A percentile compares a stretch with the other conserved stretches of the same genome.
Conservation (phyloP, 345 rosid species). For the Linum usitatissimum region DNA sequence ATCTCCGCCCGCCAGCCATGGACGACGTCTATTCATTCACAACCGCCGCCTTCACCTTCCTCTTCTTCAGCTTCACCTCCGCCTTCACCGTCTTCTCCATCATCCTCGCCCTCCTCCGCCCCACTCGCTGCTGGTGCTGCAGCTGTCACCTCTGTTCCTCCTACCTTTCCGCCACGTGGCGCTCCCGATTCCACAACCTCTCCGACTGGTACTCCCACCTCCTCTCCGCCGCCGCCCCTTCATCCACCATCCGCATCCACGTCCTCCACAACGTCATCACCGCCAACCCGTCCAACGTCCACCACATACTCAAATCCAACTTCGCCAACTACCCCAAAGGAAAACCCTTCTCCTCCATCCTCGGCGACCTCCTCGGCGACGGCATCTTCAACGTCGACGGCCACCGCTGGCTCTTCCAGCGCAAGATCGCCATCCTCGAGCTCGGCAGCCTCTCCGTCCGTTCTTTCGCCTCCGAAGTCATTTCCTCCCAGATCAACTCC, state of each 20-base stretch:
- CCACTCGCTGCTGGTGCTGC: conserved; percentile 22
- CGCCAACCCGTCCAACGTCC: conserved; percentile 29
- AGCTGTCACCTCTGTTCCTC: conserved; percentile 26
- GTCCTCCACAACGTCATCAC: conserved; percentile 31
- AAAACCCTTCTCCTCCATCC: conserved; percentile 27
- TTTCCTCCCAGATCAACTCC: conserved; percentile 26
- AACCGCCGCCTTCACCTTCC: neutral
- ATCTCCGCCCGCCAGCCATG: neutral
- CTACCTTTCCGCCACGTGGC: conserved; percentile 31
- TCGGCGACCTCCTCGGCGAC: conserved; percentile 38
- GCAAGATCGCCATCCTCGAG: conserved; percentile 45
- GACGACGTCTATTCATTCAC: neutral
- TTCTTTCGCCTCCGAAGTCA: conserved; percentile 23
- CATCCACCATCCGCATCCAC: conserved; percentile 32
- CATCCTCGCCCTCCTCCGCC: conserved; percentile 12
- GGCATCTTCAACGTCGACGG: conserved; percentile 68
- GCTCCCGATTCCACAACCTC: conserved; percentile 28
- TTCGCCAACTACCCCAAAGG: conserved; percentile 47
- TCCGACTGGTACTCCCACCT: conserved; percentile 39
- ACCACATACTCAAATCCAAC: conserved; percentile 36
- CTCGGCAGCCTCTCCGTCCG: conserved; percentile 36
- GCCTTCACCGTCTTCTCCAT: conserved; percentile 11
- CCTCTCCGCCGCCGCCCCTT: conserved; percentile 22
- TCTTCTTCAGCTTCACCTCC: conserved; percentile 9
- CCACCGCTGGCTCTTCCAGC: conserved; percentile 45